Evolutionary conservation across 1,284 basidiomycete species (phyloP).

Genomic region (Pseudozyma sp.): DNA sequence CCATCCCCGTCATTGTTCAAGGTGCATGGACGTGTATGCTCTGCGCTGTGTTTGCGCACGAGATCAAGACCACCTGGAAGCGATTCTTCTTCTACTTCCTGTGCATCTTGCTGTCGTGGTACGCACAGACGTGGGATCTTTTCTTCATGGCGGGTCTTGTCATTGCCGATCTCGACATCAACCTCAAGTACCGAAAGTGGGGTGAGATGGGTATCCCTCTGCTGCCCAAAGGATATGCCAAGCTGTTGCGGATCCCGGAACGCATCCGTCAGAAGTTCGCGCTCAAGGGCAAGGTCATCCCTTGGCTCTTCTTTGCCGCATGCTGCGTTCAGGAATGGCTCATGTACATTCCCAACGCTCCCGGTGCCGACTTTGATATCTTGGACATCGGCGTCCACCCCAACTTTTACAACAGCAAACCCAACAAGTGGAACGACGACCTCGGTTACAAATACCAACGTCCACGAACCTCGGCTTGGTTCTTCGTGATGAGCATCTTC

Average conservation of each 20-base stretch:
- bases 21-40: conserved; percentile 56
- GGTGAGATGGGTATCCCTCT: conserved; percentile 49
- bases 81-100: conserved; percentile 54
- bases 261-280: conserved; percentile 39
- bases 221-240: conserved; percentile 29
- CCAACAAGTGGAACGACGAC: conserved; percentile 42
- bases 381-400: conserved; percentile 58
- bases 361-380: conserved; percentile 36
- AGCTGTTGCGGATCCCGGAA: conserved; percentile 35
- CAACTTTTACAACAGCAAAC: conserved; percentile 46
- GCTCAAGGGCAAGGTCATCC: conserved; percentile 49
- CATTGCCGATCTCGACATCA: conserved; percentile 60
- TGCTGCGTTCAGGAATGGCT: conserved; percentile 54
- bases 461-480: conserved; percentile 40
- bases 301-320: conserved; percentile 57
- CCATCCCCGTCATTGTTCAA: conserved; percentile 60
- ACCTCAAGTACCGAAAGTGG: conserved; percentile 56
- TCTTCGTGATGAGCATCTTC: conserved; percentile 56
- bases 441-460: conserved; percentile 39
- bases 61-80: conserved; percentile 58
- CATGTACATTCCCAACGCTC: conserved; percentile 30
- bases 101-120: conserved; percentile 57
- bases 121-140: conserved; percentile 57
- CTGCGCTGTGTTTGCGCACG: conserved; percentile 55
- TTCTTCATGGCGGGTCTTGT: conserved; percentile 62